Base-by-base conservation (phyloP, 208 protist species). In the Trichomonas gallinae region DNA sequence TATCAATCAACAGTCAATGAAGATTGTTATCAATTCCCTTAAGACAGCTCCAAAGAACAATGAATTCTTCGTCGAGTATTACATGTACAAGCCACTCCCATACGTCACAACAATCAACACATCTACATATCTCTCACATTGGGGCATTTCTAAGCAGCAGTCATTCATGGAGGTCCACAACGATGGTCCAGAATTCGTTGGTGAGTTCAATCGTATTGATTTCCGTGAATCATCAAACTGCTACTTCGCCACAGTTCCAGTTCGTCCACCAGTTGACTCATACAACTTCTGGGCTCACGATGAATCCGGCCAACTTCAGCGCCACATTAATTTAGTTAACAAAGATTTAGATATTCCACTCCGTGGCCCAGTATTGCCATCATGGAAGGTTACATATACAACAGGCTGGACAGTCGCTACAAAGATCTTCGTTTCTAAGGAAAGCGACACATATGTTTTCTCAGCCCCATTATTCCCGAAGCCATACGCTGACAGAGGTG, bases 131-230 rank as follows among this genome's bases (percentile, higher is more conserved):
- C 21, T 93, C 31, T 93, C 87, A 11, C 87, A 93, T 17, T 93
- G 87, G 87, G 87, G 87, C n/a, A 93, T 48, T 34, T 48, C 87
- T 13, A 93, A 93, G 31, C 87, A 93, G 44, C 31, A 40, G 17
- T 23, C 87, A n/a, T 93, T 93, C 44, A 48, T 48, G 15, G 42
- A 42, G 46, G 34, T 93, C 4, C 42, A 42, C 11, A 93, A 93
- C 44, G 87, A 42, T 6, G 87, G 87, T 10, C 87, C 87, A 9
- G 44, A 93, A 51, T 93, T 93, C 26, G 44, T 51, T 51, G 87
- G 87, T 36, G 87, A 93, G 44, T 93, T 93, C 45, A 93, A 93
- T 26, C 11, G 87, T 40, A 93, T 93, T 38, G 87, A 93, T 93
- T 93, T 93, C 44, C 42, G 13, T 10, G 40, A 48, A 38, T 23